A percentile compares a stretch with the other conserved stretches of the same genome.
phyloP scores from a whole-genome alignment of 2,329 filamentous ascomycete genomes.

The Clonostachys chloroleuca region DNA sequence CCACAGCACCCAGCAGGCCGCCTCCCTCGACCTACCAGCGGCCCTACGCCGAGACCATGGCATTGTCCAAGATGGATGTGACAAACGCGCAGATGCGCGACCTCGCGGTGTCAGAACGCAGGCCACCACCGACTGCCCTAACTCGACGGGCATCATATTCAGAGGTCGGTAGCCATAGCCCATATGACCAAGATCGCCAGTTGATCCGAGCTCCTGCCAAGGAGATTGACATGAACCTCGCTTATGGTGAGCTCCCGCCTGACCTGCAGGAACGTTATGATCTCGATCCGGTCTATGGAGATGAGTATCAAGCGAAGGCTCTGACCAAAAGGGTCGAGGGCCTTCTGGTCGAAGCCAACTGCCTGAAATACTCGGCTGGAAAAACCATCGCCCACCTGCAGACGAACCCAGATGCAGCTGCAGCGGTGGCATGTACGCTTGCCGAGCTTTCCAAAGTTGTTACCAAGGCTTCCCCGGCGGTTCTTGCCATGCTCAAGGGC shows the following conservation, averaged over 20 bases:
- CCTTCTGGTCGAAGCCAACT: conserved; percentile 82
- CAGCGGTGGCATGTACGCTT: conserved; percentile 86
- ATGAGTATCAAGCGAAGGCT: conserved; percentile 36
- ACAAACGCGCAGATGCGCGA: conserved; percentile 18
- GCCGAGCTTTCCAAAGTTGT: conserved; percentile 84
- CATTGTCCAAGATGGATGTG: conserved; percentile 25
- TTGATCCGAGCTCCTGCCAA: conserved; percentile 21
- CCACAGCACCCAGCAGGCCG: conserved; percentile 36
- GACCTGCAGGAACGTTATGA: conserved; percentile 51
- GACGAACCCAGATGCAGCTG: conserved; percentile 77
- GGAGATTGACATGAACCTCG: conserved; percentile 83
- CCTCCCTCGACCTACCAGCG: conserved; percentile 34
- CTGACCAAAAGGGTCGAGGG: conserved; percentile 73
- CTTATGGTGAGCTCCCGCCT: conserved; percentile 79
- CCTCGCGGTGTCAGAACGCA: conserved; percentile 5
- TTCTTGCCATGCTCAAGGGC: conserved; percentile 70
- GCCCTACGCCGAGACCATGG: conserved; percentile 28
- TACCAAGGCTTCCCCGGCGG: conserved; percentile 78
- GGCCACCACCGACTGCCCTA: conserved; percentile 11
- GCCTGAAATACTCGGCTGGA: conserved; percentile 77
- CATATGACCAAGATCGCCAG: conserved; percentile 13
- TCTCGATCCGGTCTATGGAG: conserved; percentile 43
- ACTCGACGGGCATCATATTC: conserved; percentile 1
- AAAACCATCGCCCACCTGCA: conserved; percentile 74
- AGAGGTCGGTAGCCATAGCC: not conserved